Conservation (phyloP, 257 asterid species). For the Eucommia ulmoides region DNA sequence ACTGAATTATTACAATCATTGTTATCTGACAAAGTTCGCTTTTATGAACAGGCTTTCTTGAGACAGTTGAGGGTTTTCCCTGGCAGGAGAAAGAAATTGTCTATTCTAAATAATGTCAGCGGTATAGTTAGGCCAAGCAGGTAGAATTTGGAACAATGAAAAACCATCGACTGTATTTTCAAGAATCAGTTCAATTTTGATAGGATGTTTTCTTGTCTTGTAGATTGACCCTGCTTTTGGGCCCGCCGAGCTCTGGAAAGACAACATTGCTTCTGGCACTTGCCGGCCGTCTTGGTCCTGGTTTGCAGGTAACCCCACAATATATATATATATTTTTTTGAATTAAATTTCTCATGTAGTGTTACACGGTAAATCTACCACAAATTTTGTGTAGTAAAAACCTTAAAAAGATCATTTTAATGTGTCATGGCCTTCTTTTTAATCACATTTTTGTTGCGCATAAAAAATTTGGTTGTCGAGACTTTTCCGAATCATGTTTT, state of each 20-base stretch:
- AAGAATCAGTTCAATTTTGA: background rate
- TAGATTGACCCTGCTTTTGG: slow-evolving; percentile 70
- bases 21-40: slow-evolving; percentile 13
- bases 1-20: background rate
- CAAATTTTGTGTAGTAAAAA: too few species aligned
- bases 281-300: slow-evolving; percentile 55
- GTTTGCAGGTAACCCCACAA: slow-evolving; percentile 58
- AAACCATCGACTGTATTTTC: background rate
- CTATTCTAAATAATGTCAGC: slow-evolving; percentile 43
- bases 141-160: slow-evolving; percentile 12
- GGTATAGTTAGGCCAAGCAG: slow-evolving; percentile 59
- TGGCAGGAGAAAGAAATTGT: slow-evolving; percentile 33
- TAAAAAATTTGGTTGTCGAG: too few species aligned
- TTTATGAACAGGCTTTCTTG: slow-evolving; percentile 30
- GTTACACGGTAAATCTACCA: too few species aligned
- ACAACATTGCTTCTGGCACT: slow-evolving; percentile 81
- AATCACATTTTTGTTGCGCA: too few species aligned
- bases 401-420: too few species aligned
- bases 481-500: too few species aligned
- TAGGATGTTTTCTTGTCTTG: slow-evolving; percentile 3
- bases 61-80: slow-evolving; percentile 47
- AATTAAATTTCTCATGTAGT: too few species aligned
- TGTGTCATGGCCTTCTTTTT: too few species aligned
- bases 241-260: slow-evolving; percentile 85
- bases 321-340: too few species aligned